phyloP scores from a whole-genome alignment of 805 yeast species.

The Candida vartiovaarae region DNA sequence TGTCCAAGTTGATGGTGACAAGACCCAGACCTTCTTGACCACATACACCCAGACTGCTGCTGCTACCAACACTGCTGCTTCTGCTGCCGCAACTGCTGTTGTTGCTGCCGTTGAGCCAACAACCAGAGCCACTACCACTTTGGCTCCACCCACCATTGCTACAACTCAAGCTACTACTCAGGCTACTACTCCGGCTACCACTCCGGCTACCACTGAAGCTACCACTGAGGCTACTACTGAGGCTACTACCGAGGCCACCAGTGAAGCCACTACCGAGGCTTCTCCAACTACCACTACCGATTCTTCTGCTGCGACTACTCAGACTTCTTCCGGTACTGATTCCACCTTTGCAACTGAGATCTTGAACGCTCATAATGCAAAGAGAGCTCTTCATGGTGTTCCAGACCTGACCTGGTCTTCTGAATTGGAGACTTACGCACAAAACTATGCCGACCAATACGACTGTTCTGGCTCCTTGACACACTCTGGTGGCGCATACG shows the following conservation, averaged over 20 bases:
- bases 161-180: slow-evolving; percentile 8
- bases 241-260: slow-evolving; percentile 10
- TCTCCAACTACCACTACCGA: slow-evolving; percentile 20
- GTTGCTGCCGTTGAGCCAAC: slow-evolving; percentile 13
- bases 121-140: slow-evolving; percentile 13
- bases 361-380: slow-evolving; percentile 42
- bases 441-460: slow-evolving; percentile 41
- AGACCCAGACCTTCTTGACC: slow-evolving; percentile 16
- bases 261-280: slow-evolving; percentile 13
- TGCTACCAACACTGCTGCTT: slow-evolving; percentile 14
- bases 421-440: slow-evolving; percentile 41
- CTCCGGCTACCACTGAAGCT: slow-evolving; percentile 9
- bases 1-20: slow-evolving; percentile 15
- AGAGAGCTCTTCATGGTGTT: slow-evolving; percentile 42
- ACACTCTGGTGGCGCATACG: slow-evolving; percentile 70
- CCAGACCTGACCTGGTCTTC: slow-evolving; percentile 43
- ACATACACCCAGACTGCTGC: slow-evolving; percentile 19
- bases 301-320: slow-evolving; percentile 13
- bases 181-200: slow-evolving; percentile 14
- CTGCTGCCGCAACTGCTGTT: slow-evolving; percentile 12
- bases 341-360: slow-evolving; percentile 33
- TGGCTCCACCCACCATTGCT: slow-evolving; percentile 4
- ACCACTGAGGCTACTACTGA: slow-evolving; percentile 11
- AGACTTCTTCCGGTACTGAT: slow-evolving; percentile 17
- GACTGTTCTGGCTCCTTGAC: slow-evolving; percentile 55